These are phyloP conservation scores for Microsporum canis DNA, from an alignment of 2,329 filamentous ascomycete genomes.

Conservation along the genomic window DNA sequence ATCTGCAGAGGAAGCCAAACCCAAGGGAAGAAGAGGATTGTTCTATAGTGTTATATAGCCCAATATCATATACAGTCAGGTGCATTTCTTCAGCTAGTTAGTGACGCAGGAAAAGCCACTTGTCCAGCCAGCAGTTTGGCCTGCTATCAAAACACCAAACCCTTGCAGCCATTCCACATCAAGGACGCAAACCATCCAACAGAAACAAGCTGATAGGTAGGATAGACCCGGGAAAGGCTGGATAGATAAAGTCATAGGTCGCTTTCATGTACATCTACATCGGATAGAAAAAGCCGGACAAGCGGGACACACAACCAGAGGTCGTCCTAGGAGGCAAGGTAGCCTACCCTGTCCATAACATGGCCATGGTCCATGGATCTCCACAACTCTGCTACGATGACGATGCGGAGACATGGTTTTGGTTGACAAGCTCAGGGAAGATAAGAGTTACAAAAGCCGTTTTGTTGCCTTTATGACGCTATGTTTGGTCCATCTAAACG, in stretches of 20 bases:
- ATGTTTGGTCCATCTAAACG: not conserved
- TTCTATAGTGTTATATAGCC: not conserved
- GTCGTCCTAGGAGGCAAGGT: not conserved
- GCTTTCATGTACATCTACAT: not conserved
- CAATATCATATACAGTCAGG: not conserved
- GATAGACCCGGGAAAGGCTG: conserved; percentile 4
- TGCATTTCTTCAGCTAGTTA: not conserved
- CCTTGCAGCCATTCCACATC: not conserved
- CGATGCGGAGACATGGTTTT: not conserved
- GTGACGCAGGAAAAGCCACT: not conserved
- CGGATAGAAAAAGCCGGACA: not conserved
- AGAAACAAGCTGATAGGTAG: not conserved
- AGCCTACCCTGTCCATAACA: not conserved
- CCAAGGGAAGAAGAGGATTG: not conserved
- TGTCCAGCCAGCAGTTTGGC: not conserved
- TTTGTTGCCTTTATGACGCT: conserved; percentile 3
- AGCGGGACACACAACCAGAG: not conserved
- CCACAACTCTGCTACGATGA: not conserved
- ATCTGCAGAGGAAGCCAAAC: too few relatives aligned
- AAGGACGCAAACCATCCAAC: not conserved
- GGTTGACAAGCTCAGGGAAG: not conserved
- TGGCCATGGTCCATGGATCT: not conserved
- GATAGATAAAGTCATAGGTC: not conserved
- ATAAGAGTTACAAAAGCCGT: not conserved
- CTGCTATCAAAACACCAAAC: not conserved